These are phyloP conservation scores for Neonectria faginata DNA, from an alignment of 2,329 filamentous ascomycete species.

Conservation along the genomic window DNA sequence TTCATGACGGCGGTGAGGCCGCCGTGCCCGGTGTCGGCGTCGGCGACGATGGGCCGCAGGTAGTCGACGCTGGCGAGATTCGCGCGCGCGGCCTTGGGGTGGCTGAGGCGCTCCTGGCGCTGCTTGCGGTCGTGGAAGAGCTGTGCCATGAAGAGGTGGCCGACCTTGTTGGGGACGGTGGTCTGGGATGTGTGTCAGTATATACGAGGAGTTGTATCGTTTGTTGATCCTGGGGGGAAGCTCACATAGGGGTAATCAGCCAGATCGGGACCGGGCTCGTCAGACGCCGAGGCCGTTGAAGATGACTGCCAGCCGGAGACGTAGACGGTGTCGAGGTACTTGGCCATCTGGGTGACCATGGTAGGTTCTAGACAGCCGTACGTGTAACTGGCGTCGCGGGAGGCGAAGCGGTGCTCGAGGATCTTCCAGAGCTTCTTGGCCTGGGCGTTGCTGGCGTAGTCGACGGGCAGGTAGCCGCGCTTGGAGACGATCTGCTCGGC, in stretches of 20 bases:
- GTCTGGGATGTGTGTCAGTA: slow-evolving; percentile 71
- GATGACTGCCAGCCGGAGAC: slow-evolving; percentile 99
- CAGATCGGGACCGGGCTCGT: slow-evolving; percentile 97
- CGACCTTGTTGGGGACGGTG: slow-evolving; percentile 97
- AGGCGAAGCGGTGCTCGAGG: slow-evolving; percentile 88
- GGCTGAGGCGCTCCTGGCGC: slow-evolving; percentile 89
- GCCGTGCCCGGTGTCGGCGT: slow-evolving; percentile 97
- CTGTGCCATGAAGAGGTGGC: slow-evolving; percentile 97
- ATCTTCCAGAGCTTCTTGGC: slow-evolving; percentile 96
- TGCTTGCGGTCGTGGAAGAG: slow-evolving; percentile 99
- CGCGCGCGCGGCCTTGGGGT: slow-evolving; percentile 76
- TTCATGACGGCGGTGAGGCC: slow-evolving; percentile 99
- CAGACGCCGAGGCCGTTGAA: slow-evolving; percentile 91
- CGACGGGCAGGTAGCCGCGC: slow-evolving; percentile 88
- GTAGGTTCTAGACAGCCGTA: slow-evolving; percentile 98
- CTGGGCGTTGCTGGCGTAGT: slow-evolving; percentile 90
- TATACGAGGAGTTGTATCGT: neutral
- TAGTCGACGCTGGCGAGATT: slow-evolving; percentile 88
- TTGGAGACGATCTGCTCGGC: slow-evolving; percentile 98
- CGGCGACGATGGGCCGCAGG: slow-evolving; percentile 93
- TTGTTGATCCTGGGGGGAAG: slow-evolving; percentile 27
- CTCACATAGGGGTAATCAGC: slow-evolving; percentile 94
- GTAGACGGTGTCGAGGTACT: slow-evolving; percentile 98
- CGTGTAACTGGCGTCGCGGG: slow-evolving; percentile 87
- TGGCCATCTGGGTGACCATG: slow-evolving; percentile 99